Conservation (phyloP, 371 early-diverging fungal genomes). For the Syncephalastrum contaminatum region DNA sequence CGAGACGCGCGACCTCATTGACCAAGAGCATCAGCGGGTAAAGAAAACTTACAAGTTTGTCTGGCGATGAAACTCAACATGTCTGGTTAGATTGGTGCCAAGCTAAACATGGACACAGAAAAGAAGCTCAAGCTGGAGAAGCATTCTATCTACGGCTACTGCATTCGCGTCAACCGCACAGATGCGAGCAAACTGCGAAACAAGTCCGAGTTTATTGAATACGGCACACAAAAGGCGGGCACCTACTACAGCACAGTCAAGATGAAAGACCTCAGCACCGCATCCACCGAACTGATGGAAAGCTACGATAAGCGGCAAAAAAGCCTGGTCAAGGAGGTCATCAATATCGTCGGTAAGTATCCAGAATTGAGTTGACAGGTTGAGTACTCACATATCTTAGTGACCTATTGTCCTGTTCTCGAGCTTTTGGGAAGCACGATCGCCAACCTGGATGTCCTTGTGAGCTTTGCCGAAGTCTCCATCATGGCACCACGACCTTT, state of each 20-base stretch:
- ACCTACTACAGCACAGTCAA: constrained; percentile 81
- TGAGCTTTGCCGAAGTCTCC: constrained; percentile 86
- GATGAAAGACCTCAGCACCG: constrained; percentile 56
- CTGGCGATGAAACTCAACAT: background rate
- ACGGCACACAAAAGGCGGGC: constrained; percentile 89
- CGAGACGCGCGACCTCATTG: constrained; percentile 52
- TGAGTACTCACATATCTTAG: constrained; percentile 22
- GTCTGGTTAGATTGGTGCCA: constrained; percentile 47
- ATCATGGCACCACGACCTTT: constrained; percentile 83
- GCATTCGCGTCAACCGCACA: constrained; percentile 80
- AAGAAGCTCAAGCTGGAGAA: constrained; percentile 93
- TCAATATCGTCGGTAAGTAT: constrained; percentile 67
- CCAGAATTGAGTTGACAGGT: background rate
- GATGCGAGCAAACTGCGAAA: constrained; percentile 48
- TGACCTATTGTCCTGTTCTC: constrained; percentile 79
- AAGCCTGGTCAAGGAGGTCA: constrained; percentile 81
- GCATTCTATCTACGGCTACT: constrained; percentile 78
- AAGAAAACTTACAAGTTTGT: background rate
- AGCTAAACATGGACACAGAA: constrained; percentile 74
- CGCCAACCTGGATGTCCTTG: constrained; percentile 86
- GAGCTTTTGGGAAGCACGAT: constrained; percentile 74
- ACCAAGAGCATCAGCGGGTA: constrained; percentile 63
- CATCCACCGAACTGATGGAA: constrained; percentile 48
- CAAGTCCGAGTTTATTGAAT: constrained; percentile 74
- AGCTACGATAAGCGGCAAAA: constrained; percentile 73